Conservation (phyloP, 1,284 basidiomycete genomes). For the Tilletia indica region DNA sequence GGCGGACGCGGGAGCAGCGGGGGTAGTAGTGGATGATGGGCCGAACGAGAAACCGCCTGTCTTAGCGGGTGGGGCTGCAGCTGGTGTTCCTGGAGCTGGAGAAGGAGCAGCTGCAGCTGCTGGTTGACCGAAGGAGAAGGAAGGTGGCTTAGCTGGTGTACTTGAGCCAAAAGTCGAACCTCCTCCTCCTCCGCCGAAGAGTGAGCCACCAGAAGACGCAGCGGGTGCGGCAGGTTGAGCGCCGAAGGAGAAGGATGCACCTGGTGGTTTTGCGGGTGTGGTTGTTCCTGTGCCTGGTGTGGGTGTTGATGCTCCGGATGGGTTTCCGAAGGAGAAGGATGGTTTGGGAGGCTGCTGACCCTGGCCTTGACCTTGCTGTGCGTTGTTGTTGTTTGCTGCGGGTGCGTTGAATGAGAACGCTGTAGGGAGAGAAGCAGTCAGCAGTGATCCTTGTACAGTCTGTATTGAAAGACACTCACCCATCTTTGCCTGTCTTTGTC, state of each 20-base stretch:
- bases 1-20: conserved; percentile 12
- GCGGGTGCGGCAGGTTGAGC: too few relatives aligned
- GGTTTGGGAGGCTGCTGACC: conserved; percentile 19
- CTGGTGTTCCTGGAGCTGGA: too few relatives aligned
- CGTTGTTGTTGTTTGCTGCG: not conserved
- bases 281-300: not conserved
- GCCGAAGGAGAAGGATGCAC: too few relatives aligned
- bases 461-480: too few relatives aligned
- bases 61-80: conserved; percentile 21
- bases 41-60: conserved; percentile 37
- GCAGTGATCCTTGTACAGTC: not conserved
- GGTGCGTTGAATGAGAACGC: not conserved
- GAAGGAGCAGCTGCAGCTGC: too few relatives aligned
- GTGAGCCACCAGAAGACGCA: too few relatives aligned
- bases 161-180: too few relatives aligned
- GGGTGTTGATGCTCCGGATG: conserved; percentile 9
- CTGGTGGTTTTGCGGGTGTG: conserved; percentile 15
- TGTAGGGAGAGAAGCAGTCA: not conserved
- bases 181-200: too few relatives aligned
- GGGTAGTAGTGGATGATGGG: conserved; percentile 18
- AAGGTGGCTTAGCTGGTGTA: conserved; percentile 11
- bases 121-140: conserved; percentile 20
- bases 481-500: too few relatives aligned
- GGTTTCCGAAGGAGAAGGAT: conserved; percentile 17
- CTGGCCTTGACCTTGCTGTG: not conserved